Evolutionary conservation across 2,329 filamentous ascomycete genomes (phyloP).

Genomic region (Cryphonectria radicalis): DNA sequence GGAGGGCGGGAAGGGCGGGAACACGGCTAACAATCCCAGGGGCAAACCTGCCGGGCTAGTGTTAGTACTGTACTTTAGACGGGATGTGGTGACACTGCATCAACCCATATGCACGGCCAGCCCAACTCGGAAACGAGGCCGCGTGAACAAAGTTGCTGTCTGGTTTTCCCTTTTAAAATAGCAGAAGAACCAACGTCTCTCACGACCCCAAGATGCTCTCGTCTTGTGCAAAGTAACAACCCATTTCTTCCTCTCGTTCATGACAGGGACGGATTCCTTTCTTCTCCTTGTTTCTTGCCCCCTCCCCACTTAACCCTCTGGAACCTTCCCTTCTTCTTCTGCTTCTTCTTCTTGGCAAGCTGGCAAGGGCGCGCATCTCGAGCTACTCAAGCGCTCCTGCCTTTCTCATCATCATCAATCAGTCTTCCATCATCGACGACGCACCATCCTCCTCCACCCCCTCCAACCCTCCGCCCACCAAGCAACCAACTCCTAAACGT

Average conservation of each 20-base stretch:
- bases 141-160: constrained; percentile 17
- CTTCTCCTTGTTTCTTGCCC: background rate
- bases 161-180: background rate
- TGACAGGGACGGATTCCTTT: background rate
- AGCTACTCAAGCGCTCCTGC: background rate
- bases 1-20: too few relatives aligned
- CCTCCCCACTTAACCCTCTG: too few relatives aligned
- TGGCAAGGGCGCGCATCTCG: background rate
- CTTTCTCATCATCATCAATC: background rate
- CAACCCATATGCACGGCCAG: background rate
- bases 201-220: background rate
- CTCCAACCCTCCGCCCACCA: too few relatives aligned
- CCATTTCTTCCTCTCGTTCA: background rate
- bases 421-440: background rate
- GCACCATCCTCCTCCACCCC: background rate
- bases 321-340: too few relatives aligned
- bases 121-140: constrained; percentile 3
- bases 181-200: constrained; percentile 1
- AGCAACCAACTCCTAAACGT: background rate
- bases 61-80: constrained; percentile 3
- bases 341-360: background rate
- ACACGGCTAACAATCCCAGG: background rate
- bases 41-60: background rate
- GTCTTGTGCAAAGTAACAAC: background rate
- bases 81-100: background rate